These are phyloP conservation scores for Aegilops umbellulata DNA, from an alignment of 176 grass and related monocot genomes.

Conservation along the genomic window DNA sequence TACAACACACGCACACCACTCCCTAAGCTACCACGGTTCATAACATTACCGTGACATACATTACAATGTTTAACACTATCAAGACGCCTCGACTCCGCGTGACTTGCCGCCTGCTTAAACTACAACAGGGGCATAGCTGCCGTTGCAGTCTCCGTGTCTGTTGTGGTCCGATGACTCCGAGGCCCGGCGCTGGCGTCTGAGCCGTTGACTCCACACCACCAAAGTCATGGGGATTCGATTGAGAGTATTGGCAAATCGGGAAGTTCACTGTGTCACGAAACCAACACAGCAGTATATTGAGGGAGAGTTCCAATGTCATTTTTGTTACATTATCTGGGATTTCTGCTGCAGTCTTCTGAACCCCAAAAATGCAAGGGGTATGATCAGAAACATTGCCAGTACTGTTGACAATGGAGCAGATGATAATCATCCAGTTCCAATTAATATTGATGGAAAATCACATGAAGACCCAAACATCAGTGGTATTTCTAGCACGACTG, in stretches of 20 bases:
- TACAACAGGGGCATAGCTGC: too few species aligned
- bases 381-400: neutral
- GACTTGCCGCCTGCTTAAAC: too few species aligned
- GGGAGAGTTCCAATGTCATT: conserved; percentile 34
- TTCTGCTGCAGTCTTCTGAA: conserved; percentile 15
- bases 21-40: too few species aligned
- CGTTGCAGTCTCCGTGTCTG: too few species aligned
- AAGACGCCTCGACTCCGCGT: too few species aligned
- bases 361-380: conserved; percentile 26
- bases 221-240: conserved; percentile 56
- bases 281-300: conserved; percentile 58
- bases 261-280: conserved; percentile 45
- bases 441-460: conserved; percentile 19
- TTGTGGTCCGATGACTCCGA: too few species aligned
- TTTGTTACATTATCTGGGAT: conserved; percentile 33
- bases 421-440: conserved; percentile 14
- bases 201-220: too few species aligned
- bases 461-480: conserved; percentile 25
- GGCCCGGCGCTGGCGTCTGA: too few species aligned
- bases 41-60: too few species aligned
- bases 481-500: conserved; percentile 17
- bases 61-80: too few species aligned
- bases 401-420: conserved; percentile 22
- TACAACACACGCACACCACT: too few species aligned
- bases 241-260: conserved; percentile 74